Conservation (phyloP, 768 basidiomycete species). For the Collybia sp. region DNA sequence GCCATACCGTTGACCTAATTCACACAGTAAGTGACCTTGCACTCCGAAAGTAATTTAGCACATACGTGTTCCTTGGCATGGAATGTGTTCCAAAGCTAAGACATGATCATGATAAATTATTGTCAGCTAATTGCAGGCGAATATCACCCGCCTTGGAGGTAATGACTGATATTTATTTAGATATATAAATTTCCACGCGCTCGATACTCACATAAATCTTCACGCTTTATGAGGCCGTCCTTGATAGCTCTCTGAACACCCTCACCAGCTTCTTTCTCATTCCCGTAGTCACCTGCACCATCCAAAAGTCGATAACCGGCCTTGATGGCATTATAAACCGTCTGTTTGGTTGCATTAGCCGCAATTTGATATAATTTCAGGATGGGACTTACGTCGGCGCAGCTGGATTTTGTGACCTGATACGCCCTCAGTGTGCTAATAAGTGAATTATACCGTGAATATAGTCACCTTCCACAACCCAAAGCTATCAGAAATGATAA, state of each 20-base stretch:
- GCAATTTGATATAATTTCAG: background rate
- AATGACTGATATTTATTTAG: constrained; percentile 45
- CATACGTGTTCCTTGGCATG: constrained; percentile 74
- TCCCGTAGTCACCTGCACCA: constrained; percentile 84
- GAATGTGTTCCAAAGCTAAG: constrained; percentile 89
- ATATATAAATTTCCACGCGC: background rate
- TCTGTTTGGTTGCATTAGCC: constrained; percentile 29
- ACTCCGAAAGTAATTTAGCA: constrained; percentile 13
- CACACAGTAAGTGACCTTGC: background rate
- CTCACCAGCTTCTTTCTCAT: constrained; percentile 82
- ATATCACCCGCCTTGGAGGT: constrained; percentile 63
- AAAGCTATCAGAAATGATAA: constrained; percentile 34
- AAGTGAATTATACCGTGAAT: constrained; percentile 10
- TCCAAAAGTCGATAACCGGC: constrained; percentile 84
- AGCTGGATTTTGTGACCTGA: constrained; percentile 54
- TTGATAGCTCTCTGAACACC: constrained; percentile 74
- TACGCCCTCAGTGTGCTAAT: constrained; percentile 41
- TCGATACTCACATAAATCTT: constrained; percentile 69
- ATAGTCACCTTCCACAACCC: constrained; percentile 64
- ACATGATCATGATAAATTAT: constrained; percentile 1
- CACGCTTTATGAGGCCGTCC: constrained; percentile 82
- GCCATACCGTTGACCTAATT: constrained; percentile 47
- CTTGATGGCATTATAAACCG: constrained; percentile 84
- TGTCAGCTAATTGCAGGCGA: background rate
- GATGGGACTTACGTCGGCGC: constrained; percentile 48